A percentile compares a stretch with the other conserved stretches of the same genome.
These are phyloP conservation scores for Agrostemma githago DNA, from an alignment of 148 eudicot genomes.

Conservation along the genomic window DNA sequence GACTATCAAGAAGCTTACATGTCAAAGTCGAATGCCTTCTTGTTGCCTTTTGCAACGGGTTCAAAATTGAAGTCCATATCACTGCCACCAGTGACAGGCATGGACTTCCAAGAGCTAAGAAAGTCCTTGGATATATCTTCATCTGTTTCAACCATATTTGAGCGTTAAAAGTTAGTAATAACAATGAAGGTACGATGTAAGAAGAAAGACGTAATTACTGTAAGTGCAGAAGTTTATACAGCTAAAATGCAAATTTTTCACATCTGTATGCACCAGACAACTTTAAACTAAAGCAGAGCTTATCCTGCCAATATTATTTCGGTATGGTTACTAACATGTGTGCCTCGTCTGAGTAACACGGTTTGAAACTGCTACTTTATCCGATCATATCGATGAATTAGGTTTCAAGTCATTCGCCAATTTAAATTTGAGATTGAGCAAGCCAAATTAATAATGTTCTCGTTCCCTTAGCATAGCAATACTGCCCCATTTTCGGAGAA, in stretches of 20 bases:
- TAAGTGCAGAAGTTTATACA: background rate
- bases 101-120: slow-evolving; percentile 71
- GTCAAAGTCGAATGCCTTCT: slow-evolving; percentile 62
- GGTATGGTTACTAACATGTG: background rate
- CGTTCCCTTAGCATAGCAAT: background rate
- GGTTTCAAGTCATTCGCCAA: background rate
- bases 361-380: background rate
- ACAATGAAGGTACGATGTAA: background rate
- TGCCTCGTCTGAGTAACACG: background rate
- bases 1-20: slow-evolving; percentile 44
- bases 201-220: background rate
- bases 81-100: slow-evolving; percentile 44
- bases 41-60: slow-evolving; percentile 61
- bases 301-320: background rate
- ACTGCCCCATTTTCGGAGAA: background rate
- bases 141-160: slow-evolving; percentile 39
- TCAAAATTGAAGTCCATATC: slow-evolving; percentile 75
- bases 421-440: background rate
- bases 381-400: background rate
- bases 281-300: background rate
- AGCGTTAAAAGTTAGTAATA: background rate
- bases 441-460: background rate
- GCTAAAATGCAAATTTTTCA: background rate
- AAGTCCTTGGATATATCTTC: slow-evolving; percentile 73
- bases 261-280: background rate